Evolutionary conservation across 2,329 filamentous ascomycete species (phyloP), one percentile per base, ranked within the genome.

Genomic region (Nothophoma quercina): DNA sequence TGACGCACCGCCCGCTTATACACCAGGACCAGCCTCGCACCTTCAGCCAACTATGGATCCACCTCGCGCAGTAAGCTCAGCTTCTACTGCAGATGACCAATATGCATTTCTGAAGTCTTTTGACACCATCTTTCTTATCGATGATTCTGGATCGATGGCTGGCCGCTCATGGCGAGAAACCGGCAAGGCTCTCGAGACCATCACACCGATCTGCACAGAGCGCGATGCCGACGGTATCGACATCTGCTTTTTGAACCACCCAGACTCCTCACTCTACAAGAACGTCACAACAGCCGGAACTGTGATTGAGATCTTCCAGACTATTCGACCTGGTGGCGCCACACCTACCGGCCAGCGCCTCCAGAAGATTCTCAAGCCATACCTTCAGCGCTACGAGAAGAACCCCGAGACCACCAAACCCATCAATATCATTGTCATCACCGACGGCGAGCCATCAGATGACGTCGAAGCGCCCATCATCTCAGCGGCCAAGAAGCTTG

Each of bases 341-440:
- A 97, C 93, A 0, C 89, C 88, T 0, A 96, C 91, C 0, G 93
- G 91, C 1, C 79, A 77, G 28, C 83, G 89, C 7, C 81, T 97
- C 1, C 80, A 86, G 50, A 74, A 82, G 39, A 92, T 98, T 59
- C 79, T 97, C 5, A 78, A 81, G 36, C 86, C 89, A 0, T 97
- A 97, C 69, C 70, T 96, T 2, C 69, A 76, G 12, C 71, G 78
- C 19, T 84, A 86, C 59, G 78, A 84, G 61, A 68, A 64, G 0
- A 70, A 79, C 15, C 74, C 77, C 0, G 76, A 80, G 3, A 73
- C 76, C 12, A 80, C 89, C 18, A 93, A 91, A 69, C 91, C 92
- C 1, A 78, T 96, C 39, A 97, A 97, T 69, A 83, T 98, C 71
- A 96, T 98, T 64, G 88, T 96, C 57, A 89, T 98, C 67, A 98